phyloP scores from a whole-genome alignment of 306 rosid species.

The Vigna radiata region DNA sequence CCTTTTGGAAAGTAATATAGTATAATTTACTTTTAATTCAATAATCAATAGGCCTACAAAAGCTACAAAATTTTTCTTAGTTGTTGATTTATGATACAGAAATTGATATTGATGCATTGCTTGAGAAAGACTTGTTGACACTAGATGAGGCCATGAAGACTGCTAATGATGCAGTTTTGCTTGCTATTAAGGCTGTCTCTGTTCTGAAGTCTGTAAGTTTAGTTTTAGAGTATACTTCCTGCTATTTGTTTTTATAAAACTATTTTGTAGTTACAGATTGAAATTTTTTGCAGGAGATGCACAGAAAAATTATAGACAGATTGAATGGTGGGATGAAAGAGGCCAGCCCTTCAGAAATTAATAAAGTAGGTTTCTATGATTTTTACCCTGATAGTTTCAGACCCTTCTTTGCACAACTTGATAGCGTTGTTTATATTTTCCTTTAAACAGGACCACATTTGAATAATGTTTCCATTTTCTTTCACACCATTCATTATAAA shows the following conservation, averaged over 20 bases:
- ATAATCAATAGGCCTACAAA: constrained; percentile 5
- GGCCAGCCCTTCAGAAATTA: constrained; percentile 60
- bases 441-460: constrained; percentile 22
- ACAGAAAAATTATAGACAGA: constrained; percentile 61
- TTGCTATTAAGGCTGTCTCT: constrained; percentile 79
- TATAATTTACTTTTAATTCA: constrained; percentile 26
- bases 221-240: constrained; percentile 37
- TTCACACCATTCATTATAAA: constrained; percentile 42
- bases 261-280: constrained; percentile 46
- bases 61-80: constrained; percentile 2
- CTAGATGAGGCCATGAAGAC: constrained; percentile 94
- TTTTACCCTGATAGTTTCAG: constrained; percentile 27
- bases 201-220: constrained; percentile 79
- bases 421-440: constrained; percentile 34
- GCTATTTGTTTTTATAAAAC: constrained; percentile 38
- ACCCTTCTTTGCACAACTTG: neutral
- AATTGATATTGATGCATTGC: constrained; percentile 79
- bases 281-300: constrained; percentile 61
- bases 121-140: constrained; percentile 87
- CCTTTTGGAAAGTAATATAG: neutral
- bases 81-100: constrained; percentile 58
- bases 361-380: constrained; percentile 59
- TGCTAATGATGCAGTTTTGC: constrained; percentile 87
- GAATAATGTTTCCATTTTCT: constrained; percentile 36
- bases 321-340: constrained; percentile 55